phyloP scores from a whole-genome alignment of 2,329 filamentous ascomycete species.

The Fusarium sp. region DNA sequence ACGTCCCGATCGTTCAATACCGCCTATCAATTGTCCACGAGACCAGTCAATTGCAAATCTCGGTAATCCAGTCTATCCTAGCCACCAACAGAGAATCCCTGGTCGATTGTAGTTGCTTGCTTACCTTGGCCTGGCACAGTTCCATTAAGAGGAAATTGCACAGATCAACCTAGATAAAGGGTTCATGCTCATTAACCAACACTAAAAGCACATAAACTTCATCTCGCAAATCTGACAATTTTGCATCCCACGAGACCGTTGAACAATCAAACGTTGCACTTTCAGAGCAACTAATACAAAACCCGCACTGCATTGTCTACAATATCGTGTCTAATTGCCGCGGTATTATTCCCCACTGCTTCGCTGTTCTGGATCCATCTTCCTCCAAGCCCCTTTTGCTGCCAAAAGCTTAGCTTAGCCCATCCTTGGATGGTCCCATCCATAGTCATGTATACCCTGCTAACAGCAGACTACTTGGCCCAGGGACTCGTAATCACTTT shows the following conservation, averaged over 20 bases:
- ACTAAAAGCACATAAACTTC: constrained; percentile 1
- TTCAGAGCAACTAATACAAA: constrained; percentile 31
- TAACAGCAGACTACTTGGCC: constrained; percentile 11
- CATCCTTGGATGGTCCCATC: constrained; percentile 12
- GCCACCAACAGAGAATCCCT: constrained; percentile 16
- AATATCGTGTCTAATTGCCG: not conserved
- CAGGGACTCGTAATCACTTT: constrained; percentile 37
- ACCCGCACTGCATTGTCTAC: constrained; percentile 6
- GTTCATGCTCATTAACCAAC: constrained; percentile 3
- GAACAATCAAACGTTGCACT: constrained; percentile 1
- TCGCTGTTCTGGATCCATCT: constrained; percentile 13
- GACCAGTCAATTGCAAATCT: constrained; percentile 39
- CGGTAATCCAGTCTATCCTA: constrained; percentile 36
- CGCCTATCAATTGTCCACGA: constrained; percentile 6
- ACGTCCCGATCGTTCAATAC: not conserved
- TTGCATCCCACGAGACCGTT: not conserved
- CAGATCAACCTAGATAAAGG: constrained; percentile 5
- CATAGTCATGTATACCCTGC: constrained; percentile 15
- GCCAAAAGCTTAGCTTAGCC: constrained; percentile 35
- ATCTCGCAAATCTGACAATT: constrained; percentile 1
- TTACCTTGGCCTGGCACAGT: constrained; percentile 1
- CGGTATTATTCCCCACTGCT: constrained; percentile 19
- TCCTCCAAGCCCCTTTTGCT: constrained; percentile 20
- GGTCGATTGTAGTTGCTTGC: constrained; percentile 9
- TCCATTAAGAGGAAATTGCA: constrained; percentile 6